These are phyloP conservation scores for Leccinum rimulosum DNA, from an alignment of 768 basidiomycete species.

Conservation along the genomic window DNA sequence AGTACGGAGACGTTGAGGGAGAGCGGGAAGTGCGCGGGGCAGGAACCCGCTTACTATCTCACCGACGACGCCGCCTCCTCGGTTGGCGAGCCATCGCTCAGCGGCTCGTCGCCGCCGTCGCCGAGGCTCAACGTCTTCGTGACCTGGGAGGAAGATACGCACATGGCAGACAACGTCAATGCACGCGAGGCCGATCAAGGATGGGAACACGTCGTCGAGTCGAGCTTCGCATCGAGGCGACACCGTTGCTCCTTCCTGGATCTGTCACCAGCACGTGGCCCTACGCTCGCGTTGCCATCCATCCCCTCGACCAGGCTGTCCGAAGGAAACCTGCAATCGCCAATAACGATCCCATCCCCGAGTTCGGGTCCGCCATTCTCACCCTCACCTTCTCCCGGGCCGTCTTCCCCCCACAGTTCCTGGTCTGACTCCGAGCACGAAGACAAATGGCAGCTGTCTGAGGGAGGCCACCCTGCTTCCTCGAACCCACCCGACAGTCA, in stretches of 20 bases:
- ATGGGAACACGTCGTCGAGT: constrained; percentile 20
- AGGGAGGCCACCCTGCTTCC: background rate
- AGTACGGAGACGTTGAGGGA: constrained; percentile 45
- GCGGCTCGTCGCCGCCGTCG: constrained; percentile 21
- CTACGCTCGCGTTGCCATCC: constrained; percentile 22
- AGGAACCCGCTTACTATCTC: constrained; percentile 12
- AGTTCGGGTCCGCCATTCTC: constrained; percentile 15
- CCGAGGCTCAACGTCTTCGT: constrained; percentile 16
- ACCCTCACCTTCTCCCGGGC: constrained; percentile 15
- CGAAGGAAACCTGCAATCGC: constrained; percentile 22
- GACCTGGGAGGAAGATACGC: constrained; percentile 12
- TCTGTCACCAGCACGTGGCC: constrained; percentile 2
- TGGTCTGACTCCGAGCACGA: constrained; percentile 19
- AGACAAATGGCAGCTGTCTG: background rate
- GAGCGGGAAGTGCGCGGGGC: background rate
- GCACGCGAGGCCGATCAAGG: background rate
- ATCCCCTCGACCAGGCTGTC: constrained; percentile 27
- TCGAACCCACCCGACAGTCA: background rate
- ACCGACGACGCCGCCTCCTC: constrained; percentile 18
- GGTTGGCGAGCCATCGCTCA: constrained; percentile 13
- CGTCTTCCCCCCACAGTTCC: constrained; percentile 6
- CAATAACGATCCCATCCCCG: constrained; percentile 24
- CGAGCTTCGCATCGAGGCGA: constrained; percentile 5
- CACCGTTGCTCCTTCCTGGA: constrained; percentile 1
- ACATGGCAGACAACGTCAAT: constrained; percentile 7